These are phyloP conservation scores for Geosmithia putterillii DNA, from an alignment of 2,329 filamentous ascomycete genomes.

Conservation along the genomic window DNA sequence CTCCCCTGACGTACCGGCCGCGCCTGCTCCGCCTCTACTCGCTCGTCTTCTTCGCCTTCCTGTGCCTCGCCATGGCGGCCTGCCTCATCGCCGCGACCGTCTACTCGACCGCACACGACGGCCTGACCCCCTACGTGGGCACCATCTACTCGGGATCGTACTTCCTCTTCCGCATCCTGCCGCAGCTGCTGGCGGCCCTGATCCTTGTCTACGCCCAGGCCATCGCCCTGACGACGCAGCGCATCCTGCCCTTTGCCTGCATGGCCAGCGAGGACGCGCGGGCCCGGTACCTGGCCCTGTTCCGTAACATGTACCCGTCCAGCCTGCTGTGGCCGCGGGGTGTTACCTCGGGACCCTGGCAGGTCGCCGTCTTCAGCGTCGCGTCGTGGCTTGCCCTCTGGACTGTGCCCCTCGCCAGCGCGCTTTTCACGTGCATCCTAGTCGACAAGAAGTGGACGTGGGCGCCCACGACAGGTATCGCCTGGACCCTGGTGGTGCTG, in stretches of 20 bases:
- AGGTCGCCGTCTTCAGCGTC: constrained; percentile 53
- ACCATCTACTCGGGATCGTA: constrained; percentile 61
- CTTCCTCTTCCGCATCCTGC: constrained; percentile 78
- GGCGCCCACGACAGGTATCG: constrained; percentile 64
- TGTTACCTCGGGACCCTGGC: constrained; percentile 40
- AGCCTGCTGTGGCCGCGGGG: constrained; percentile 51
- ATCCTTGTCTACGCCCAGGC: constrained; percentile 69
- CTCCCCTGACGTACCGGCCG: constrained; percentile 57
- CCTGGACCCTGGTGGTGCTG: constrained; percentile 64
- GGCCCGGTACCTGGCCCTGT: constrained; percentile 52
- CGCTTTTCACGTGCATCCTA: constrained; percentile 55
- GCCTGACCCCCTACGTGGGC: constrained; percentile 54
- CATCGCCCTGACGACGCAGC: constrained; percentile 60
- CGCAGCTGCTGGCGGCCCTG: constrained; percentile 60
- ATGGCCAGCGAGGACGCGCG: constrained; percentile 54
- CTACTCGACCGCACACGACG: constrained; percentile 49
- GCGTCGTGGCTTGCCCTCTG: constrained; percentile 70
- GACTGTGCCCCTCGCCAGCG: constrained; percentile 69
- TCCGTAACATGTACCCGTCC: constrained; percentile 55
- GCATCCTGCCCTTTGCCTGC: constrained; percentile 66
- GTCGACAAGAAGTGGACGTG: constrained; percentile 58
- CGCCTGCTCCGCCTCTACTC: constrained; percentile 55
- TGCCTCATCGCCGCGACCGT: constrained; percentile 62
- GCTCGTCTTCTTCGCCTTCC: constrained; percentile 44
- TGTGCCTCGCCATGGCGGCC: constrained; percentile 58